Evolutionary conservation across 208 protist genomes (phyloP), one percentile per base, ranked within the genome.

Genomic region (Leishmania mexicana): DNA sequence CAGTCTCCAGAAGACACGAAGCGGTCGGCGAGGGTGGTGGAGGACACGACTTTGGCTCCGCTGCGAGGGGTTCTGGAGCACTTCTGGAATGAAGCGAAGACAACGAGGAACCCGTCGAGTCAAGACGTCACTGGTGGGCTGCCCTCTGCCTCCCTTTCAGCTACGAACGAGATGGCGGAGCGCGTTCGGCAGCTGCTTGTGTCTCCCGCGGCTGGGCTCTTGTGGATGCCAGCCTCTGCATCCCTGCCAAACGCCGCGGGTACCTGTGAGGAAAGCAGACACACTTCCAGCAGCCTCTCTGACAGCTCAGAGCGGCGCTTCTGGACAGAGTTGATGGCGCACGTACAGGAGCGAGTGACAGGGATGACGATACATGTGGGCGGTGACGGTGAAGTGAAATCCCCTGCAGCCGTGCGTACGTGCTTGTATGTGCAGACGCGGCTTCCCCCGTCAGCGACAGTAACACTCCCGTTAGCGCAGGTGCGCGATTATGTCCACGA

Each of bases 31-130:
- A 72, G 87, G 58, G 57, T 70, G 24, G 67, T 74, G 17, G 85
- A 84, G 72, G 91, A 94, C 83, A 74, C 72, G 31, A 68, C 85
- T 13, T 77, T 94, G 38, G 76, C 54, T 31, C 84, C 86, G 2
- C 72, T 94, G 42, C 83, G 85, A 49, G 91, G 89, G 5, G 89
- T 89, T 42, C 67, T 94, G 75, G 87, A 94, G 74, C 74, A 73
- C 60, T 90, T 87, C 76, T 94, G 77, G 75, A 84, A 85, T 57
- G 78, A 67, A 45, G 6, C 21, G 42, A 42, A 62, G n/a, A 15
- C 5, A 7, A 49, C 51, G 13, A 11, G 28, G 17, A 74, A 31
- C 45, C 31, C 24, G n/a, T 74, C 51, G 51, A n/a, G 51, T 17
- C 49, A 64, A 76, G 70, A 17, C 11, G 28, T 28, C 45, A 38